phyloP scores from a whole-genome alignment of 208 protist species.

The Leishmania turanica region DNA sequence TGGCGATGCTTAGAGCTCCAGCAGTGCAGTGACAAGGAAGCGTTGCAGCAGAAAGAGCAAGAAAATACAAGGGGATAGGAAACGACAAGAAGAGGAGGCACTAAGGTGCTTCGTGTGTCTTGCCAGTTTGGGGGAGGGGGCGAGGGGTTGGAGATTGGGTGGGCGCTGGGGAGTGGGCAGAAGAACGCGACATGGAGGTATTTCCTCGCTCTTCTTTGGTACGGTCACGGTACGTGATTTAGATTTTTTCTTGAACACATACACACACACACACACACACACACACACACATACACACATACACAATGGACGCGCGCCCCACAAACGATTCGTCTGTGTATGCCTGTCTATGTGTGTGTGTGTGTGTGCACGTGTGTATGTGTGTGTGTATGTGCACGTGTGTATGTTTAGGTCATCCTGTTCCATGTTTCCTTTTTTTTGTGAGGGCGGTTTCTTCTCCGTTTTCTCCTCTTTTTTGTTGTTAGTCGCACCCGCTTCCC shows the following conservation, averaged over 20 bases:
- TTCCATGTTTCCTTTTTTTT: neutral
- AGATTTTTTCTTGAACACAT: neutral
- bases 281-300: neutral
- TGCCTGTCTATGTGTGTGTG: neutral
- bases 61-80: neutral
- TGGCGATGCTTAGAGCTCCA: neutral
- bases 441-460: too few relatives aligned
- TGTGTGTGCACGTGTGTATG: too few relatives aligned
- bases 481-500: neutral
- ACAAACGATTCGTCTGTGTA: neutral
- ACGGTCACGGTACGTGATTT: neutral
- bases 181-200: neutral
- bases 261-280: neutral
- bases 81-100: neutral
- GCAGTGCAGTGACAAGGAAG: neutral
- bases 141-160: neutral
- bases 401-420: neutral
- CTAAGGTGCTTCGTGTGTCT: neutral
- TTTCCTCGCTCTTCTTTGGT: neutral
- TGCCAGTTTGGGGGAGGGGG: neutral
- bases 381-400: too few relatives aligned
- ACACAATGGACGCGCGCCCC: neutral
- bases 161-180: neutral
- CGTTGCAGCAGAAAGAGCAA: neutral
- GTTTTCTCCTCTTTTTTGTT: neutral